Percentiles rank a stretch among this genome's conserved stretches.
Evolutionary conservation across 495 filamentous ascomycete genomes (phyloP).

Genomic region (Penicillium taxi): DNA sequence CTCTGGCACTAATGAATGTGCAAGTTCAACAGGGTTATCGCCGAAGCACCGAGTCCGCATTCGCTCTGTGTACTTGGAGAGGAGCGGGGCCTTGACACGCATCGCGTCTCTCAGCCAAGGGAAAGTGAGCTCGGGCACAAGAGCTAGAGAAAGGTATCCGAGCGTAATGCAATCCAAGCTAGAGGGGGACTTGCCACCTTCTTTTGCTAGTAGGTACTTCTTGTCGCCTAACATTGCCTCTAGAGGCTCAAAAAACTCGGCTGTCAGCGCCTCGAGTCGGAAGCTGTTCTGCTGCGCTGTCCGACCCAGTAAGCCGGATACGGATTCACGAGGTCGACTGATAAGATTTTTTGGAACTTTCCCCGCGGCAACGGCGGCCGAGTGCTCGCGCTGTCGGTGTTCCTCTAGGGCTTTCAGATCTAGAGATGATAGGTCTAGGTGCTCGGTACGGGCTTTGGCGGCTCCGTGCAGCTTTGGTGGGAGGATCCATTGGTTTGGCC

Average conservation of each 20-base stretch:
- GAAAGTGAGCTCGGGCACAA: constrained; percentile 61
- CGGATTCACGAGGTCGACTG: constrained; percentile 31
- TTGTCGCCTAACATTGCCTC: constrained; percentile 53
- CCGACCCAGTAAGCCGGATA: constrained; percentile 32
- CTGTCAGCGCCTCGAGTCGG: constrained; percentile 58
- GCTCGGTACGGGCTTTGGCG: constrained; percentile 61
- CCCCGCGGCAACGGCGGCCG: constrained; percentile 33
- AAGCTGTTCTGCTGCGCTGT: constrained; percentile 47
- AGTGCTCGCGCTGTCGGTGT: constrained; percentile 36
- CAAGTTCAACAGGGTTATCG: constrained; percentile 15
- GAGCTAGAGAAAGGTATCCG: constrained; percentile 68
- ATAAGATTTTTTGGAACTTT: constrained; percentile 39
- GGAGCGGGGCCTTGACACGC: constrained; percentile 41
- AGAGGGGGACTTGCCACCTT: constrained; percentile 34
- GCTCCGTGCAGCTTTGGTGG: constrained; percentile 57
- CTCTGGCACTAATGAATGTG: constrained; percentile 20
- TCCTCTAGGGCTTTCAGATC: constrained; percentile 50
- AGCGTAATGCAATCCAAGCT: constrained; percentile 70
- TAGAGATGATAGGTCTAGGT: constrained; percentile 62
- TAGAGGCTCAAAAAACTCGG: constrained; percentile 61
- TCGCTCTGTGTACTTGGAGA: constrained; percentile 49
- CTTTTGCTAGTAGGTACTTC: constrained; percentile 42
- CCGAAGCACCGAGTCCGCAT: constrained; percentile 38
- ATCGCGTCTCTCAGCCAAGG: constrained; percentile 63
- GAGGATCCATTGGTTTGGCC: constrained; percentile 75